These are phyloP conservation scores for Penicillium sp. DNA, from an alignment of 2,329 filamentous ascomycete species.

Conservation along the genomic window DNA sequence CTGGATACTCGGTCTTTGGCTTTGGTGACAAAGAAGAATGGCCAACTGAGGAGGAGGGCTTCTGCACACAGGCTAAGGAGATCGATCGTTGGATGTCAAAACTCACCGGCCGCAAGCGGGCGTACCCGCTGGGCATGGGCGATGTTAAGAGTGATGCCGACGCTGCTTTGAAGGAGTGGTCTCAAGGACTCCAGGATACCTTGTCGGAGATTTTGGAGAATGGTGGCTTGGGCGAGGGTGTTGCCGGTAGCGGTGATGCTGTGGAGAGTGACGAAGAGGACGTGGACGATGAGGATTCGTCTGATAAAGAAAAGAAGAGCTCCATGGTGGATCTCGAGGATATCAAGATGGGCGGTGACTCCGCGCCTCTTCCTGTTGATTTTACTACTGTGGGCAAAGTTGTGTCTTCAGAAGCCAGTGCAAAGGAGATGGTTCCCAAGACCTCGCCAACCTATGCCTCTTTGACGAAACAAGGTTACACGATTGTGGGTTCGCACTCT, in stretches of 20 bases:
- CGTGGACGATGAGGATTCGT: conserved; percentile 50
- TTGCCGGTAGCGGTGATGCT: conserved; percentile 77
- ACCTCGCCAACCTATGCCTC: conserved; percentile 84
- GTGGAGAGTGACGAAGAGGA: conserved; percentile 81
- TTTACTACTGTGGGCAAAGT: conserved; percentile 63
- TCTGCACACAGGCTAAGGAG: conserved; percentile 87
- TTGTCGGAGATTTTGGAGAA: conserved; percentile 59
- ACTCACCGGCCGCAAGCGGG: conserved; percentile 79
- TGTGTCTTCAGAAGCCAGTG: conserved; percentile 38
- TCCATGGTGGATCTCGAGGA: conserved; percentile 80
- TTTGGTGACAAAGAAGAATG: conserved; percentile 89
- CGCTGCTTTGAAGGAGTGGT: conserved; percentile 73
- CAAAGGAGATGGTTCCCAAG: conserved; percentile 93
- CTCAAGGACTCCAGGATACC: conserved; percentile 68
- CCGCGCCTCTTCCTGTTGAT: conserved; percentile 69
- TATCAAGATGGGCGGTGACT: conserved; percentile 54
- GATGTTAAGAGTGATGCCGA: conserved; percentile 76
- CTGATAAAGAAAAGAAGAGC: conserved; percentile 45
- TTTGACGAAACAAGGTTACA: conserved; percentile 94
- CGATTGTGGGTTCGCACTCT: conserved; percentile 91
- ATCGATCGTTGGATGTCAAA: conserved; percentile 98
- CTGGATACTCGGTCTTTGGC: conserved; percentile 92
- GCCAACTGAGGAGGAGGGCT: conserved; percentile 87
- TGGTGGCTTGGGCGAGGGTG: conserved; percentile 61
- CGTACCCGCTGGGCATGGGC: conserved; percentile 83